Base-by-base conservation (phyloP, 2,329 filamentous ascomycete species). In the Diaporthe velutina region DNA sequence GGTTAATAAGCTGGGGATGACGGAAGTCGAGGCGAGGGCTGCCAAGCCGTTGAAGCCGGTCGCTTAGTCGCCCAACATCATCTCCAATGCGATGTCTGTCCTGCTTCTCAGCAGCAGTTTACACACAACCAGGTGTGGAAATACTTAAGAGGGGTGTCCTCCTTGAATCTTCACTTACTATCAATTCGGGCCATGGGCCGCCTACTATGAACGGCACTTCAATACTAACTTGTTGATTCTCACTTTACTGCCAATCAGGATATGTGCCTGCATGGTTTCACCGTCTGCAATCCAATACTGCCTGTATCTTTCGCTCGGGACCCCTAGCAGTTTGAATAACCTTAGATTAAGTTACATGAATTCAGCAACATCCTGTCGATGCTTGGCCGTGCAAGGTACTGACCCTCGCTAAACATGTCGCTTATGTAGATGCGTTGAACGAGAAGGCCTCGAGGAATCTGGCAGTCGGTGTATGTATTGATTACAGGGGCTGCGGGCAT, bases 1-100 rank as follows among this genome's bases (percentile, higher is more conserved):
- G 70, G 54, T 52, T 72, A 61, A 40, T 72, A 71, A 71, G 55
- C 54, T 72, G 55, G 55, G 55, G 58, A 72, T 58, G 70, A 58
- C 48, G 48, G 57, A 35, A 64, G 42, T 50, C 70, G 70, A 72
- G 45, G 55, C 40, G 70, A 50, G 52, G 52, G 35, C 33, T 57
- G 55, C 42, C 70, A 64, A 72, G 70, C 57, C 30, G 50, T 61
- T 50, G 25, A 22, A 72, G 40, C 40, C 54, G n/a, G 9, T 45
- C 35, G 70, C 55, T 22, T 72, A 52, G 42, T 22, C 45, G 68
- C 38, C n/a, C 64, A 40, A 38, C n/a, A 54, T 28, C 57, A 40
- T 3, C 22, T 58, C 25, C 35, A 35, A 25, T 28, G 30, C 64
- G 1, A 30, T 38, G 40, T 38, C 6, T 17, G 5, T 50, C 45